Evolutionary conservation across 768 basidiomycete species (phyloP).

Genomic region (Galerina sulciceps): DNA sequence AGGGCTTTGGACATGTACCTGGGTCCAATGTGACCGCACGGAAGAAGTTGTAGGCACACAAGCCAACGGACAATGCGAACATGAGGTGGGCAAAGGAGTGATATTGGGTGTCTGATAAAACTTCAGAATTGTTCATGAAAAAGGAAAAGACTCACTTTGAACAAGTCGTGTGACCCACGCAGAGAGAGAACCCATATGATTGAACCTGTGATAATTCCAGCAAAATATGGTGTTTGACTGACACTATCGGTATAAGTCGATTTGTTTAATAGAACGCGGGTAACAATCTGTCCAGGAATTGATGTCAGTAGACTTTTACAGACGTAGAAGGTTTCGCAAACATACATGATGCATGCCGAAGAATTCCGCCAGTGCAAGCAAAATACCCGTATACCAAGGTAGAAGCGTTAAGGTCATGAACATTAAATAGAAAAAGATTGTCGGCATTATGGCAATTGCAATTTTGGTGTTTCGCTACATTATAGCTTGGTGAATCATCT

Average conservation of each 20-base stretch:
- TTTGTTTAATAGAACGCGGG: slow-evolving; percentile 84
- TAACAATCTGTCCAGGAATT: slow-evolving; percentile 61
- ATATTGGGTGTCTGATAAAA: slow-evolving; percentile 67
- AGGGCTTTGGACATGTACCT: slow-evolving; percentile 81
- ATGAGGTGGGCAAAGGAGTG: slow-evolving; percentile 77
- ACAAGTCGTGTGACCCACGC: slow-evolving; percentile 83
- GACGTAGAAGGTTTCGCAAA: slow-evolving; percentile 14
- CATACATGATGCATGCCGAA: slow-evolving; percentile 93
- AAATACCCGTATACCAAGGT: slow-evolving; percentile 88
- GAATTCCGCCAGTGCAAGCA: slow-evolving; percentile 85
- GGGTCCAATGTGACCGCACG: slow-evolving; percentile 88
- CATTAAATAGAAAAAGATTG: slow-evolving; percentile 78
- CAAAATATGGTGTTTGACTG: slow-evolving; percentile 89
- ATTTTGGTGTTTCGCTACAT: slow-evolving; percentile 79
- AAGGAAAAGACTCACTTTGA: slow-evolving; percentile 49
- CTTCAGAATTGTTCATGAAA: not conserved
- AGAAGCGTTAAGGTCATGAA: slow-evolving; percentile 83
- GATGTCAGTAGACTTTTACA: slow-evolving; percentile 17
- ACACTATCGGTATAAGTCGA: slow-evolving; percentile 83
- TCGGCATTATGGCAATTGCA: slow-evolving; percentile 78
- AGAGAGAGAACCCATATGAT: slow-evolving; percentile 86
- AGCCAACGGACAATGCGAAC: slow-evolving; percentile 69
- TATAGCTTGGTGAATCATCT: not conserved
- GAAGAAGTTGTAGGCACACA: slow-evolving; percentile 92
- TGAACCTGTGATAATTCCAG: slow-evolving; percentile 85